Conservation (phyloP, 257 asterid genomes). For the Gentiana dahurica region DNA sequence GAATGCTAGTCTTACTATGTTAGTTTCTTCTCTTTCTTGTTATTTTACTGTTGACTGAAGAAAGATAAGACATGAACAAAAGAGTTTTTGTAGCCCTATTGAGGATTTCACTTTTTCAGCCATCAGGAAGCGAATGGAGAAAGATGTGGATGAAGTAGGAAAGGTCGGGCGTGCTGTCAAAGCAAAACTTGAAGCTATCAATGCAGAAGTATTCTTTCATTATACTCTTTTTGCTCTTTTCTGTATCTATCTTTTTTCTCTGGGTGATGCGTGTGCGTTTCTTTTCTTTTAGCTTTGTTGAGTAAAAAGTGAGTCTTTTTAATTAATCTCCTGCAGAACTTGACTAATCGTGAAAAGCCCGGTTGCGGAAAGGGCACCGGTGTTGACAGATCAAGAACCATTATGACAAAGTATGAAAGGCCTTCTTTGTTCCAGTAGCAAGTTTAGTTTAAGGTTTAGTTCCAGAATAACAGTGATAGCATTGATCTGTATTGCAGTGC, state of each 20-base stretch:
- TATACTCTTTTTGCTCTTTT: conserved; percentile 8
- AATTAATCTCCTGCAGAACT: conserved; percentile 31
- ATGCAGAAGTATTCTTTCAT: conserved; percentile 40
- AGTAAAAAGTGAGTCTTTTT: conserved; percentile 8
- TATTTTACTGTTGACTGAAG: not conserved
- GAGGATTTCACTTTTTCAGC: conserved; percentile 29
- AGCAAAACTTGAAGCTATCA: conserved; percentile 53
- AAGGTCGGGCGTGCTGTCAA: conserved; percentile 68
- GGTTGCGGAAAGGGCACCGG: conserved; percentile 82
- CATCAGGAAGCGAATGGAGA: conserved; percentile 86
- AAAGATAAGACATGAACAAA: not conserved
- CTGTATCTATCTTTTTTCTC: not conserved
- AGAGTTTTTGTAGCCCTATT: not conserved
- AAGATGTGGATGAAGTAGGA: conserved; percentile 77
- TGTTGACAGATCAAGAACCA: conserved; percentile 79
- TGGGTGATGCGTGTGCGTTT: not conserved
- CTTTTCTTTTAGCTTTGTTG: not conserved
- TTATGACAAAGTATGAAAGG: conserved; percentile 53
- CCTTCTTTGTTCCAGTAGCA: not conserved
- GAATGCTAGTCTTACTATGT: not conserved
- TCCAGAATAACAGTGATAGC: conserved; percentile 5
- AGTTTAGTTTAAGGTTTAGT: conserved; percentile 4
- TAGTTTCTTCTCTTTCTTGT: not conserved
- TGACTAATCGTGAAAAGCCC: conserved; percentile 75
- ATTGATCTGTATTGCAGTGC: conserved; percentile 34